A percentile compares a stretch with the other conserved stretches of the same genome.
Evolutionary conservation across 257 asterid species (phyloP).

Genomic region (Rauvolfia tetraphylla): DNA sequence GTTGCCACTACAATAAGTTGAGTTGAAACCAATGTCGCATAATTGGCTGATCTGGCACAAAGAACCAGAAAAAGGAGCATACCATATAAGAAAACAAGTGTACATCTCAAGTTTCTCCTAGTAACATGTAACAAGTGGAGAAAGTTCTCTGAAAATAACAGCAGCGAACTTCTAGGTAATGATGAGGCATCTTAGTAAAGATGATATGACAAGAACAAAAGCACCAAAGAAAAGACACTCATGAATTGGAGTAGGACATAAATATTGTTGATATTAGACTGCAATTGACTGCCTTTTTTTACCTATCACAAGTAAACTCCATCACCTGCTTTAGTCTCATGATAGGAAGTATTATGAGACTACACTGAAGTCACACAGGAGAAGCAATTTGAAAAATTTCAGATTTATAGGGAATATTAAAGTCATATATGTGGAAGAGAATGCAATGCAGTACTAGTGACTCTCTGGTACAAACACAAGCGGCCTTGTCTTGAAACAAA

Average conservation of each 20-base stretch:
- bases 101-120: neutral
- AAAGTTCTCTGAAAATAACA: neutral
- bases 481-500: neutral
- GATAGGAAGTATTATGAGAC: neutral
- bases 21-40: constrained; percentile 81
- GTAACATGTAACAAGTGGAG: neutral
- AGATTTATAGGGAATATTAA: neutral
- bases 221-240: neutral
- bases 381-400: neutral
- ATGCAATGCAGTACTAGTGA: too few relatives aligned
- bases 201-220: neutral
- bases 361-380: neutral
- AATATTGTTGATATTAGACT: neutral
- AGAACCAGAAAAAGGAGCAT: constrained; percentile 7
- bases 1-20: constrained; percentile 80
- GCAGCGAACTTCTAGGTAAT: neutral
- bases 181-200: neutral
- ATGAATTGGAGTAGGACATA: neutral
- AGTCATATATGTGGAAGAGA: neutral
- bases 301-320: neutral
- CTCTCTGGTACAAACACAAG: neutral
- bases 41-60: constrained; percentile 80
- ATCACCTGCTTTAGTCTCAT: neutral
- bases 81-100: neutral
- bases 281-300: neutral